Evolutionary conservation across 345 rosid genomes (phyloP).

Genomic region (Anacardium occidentale): DNA sequence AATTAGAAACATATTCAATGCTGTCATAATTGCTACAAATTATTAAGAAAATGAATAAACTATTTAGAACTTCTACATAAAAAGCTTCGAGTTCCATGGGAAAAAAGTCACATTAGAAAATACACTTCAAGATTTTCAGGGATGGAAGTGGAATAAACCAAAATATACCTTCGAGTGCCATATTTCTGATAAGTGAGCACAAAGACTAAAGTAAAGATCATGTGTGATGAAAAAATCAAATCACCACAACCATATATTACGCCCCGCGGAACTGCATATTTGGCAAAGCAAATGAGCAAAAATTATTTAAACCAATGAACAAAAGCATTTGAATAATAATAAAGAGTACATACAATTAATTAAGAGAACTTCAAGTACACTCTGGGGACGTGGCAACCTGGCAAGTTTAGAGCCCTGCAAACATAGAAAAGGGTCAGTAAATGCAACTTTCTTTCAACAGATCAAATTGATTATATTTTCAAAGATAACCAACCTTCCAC

Average conservation of each 20-base stretch:
- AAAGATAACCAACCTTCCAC: background rate
- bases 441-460: background rate
- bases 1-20: background rate
- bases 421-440: conserved; percentile 10
- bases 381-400: conserved; percentile 75
- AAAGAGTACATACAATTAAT: conserved; percentile 59
- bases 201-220: conserved; percentile 93
- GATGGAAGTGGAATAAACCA: background rate
- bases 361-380: conserved; percentile 61
- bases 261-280: conserved; percentile 85
- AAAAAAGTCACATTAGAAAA: background rate
- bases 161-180: conserved; percentile 76
- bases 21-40: background rate
- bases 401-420: conserved; percentile 86
- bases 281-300: conserved; percentile 29
- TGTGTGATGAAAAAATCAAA: conserved; percentile 96
- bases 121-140: background rate
- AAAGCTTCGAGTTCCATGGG: background rate
- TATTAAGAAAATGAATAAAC: background rate
- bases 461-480: background rate
- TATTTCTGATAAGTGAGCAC: conserved; percentile 94
- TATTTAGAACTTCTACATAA: background rate
- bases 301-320: background rate
- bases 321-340: conserved; percentile 1
- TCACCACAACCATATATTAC: conserved; percentile 94